phyloP scores from a whole-genome alignment of 192 early-diverging fungal genomes.

The Coemansia sp. region DNA sequence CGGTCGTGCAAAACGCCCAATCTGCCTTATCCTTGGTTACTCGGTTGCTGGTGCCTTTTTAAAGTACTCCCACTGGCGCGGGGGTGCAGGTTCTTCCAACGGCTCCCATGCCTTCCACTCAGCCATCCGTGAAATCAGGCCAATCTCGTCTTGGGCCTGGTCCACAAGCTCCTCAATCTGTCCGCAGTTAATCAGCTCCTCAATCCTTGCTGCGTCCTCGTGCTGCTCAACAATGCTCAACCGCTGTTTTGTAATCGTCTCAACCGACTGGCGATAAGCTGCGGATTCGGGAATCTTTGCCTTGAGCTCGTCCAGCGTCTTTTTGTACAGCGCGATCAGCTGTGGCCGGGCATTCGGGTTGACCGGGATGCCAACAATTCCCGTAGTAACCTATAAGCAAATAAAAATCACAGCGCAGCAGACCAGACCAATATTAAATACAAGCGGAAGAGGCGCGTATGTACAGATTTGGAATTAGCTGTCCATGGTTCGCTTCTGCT shows the following conservation, averaged over 20 bases:
- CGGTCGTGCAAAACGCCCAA: neutral
- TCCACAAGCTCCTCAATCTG: conserved; percentile 91
- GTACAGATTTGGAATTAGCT: no score
- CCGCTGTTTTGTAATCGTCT: conserved; percentile 74
- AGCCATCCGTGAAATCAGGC: conserved; percentile 77
- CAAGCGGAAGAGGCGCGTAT: neutral
- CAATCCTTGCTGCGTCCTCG: conserved; percentile 74
- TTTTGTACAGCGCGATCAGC: conserved; percentile 79
- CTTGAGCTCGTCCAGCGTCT: conserved; percentile 69
- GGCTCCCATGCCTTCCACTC: conserved; percentile 91
- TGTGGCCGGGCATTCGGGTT: conserved; percentile 84
- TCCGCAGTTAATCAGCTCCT: conserved; percentile 71
- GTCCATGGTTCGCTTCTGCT: no score
- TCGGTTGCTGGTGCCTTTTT: conserved; percentile 41
- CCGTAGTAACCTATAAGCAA: conserved; percentile 63
- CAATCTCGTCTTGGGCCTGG: conserved; percentile 87
- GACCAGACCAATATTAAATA: no score
- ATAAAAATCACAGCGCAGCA: neutral
- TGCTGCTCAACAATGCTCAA: conserved; percentile 73
- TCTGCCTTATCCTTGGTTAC: conserved; percentile 1
- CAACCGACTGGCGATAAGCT: conserved; percentile 80
- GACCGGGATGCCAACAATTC: conserved; percentile 82
- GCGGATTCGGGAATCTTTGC: conserved; percentile 72
- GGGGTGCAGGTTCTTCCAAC: conserved; percentile 73
- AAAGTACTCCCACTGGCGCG: conserved; percentile 80